phyloP scores from a whole-genome alignment of 2,329 filamentous ascomycete genomes.

The Botrytis pseudocinerea region DNA sequence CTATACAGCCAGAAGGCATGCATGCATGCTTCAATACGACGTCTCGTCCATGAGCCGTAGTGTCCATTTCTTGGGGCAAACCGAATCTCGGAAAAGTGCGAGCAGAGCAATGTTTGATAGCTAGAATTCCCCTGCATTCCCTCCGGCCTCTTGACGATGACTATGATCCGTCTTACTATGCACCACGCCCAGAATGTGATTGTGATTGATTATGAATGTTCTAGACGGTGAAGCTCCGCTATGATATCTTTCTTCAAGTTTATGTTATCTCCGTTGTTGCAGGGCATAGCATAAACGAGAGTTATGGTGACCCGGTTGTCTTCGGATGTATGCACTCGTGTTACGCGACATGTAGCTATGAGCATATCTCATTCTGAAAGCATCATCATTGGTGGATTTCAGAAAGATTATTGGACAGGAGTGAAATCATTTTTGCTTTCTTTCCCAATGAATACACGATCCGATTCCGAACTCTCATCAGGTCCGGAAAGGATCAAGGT shows the following conservation, averaged over 20 bases:
- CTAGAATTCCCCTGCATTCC: background rate
- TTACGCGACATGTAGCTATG: conserved; percentile 21
- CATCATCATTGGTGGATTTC: background rate
- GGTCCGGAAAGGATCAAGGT: background rate
- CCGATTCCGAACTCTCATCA: background rate
- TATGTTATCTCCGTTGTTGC: conserved; percentile 4
- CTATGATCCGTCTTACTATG: conserved; percentile 6
- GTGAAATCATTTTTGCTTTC: background rate
- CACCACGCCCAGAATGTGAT: conserved; percentile 21
- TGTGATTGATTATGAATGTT: conserved; percentile 1
- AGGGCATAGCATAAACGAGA: background rate
- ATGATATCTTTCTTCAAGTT: conserved; percentile 17
- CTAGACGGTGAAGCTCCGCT: conserved; percentile 15
- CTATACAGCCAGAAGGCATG: background rate
- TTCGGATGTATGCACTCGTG: conserved; percentile 19
- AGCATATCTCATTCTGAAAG: background rate
- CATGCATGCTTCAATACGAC: conserved; percentile 1
- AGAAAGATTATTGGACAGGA: background rate
- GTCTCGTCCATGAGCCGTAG: background rate
- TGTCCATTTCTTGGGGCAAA: background rate
- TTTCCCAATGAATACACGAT: background rate
- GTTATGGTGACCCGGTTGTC: background rate
- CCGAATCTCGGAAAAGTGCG: background rate
- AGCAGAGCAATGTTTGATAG: background rate
- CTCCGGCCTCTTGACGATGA: background rate